Base-by-base conservation (phyloP, 2,329 filamentous ascomycete genomes). In the Arthroderma sp. region DNA sequence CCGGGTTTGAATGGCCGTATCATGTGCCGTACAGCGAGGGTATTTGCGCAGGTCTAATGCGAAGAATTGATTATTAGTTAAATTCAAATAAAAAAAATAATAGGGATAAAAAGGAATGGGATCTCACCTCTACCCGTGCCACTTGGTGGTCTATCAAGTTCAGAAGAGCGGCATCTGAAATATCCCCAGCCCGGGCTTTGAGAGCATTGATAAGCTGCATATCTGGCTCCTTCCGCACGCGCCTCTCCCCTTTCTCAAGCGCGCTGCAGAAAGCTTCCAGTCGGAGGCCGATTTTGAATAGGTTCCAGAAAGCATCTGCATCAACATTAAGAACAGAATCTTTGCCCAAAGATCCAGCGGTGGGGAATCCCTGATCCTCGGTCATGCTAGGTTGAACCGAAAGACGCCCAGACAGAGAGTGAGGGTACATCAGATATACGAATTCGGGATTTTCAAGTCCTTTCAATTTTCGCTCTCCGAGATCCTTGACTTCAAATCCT, bases 381-480 rank as follows among this genome's bases (percentile, higher is more conserved):
- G 63, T 65, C 52, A 63, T 63, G 50, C 70, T 72, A 50, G 77
- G 71, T 48, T 62, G 53, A 10, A 61, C 62, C 4, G 60, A 61
- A 43, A 70, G 57, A 36, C 91, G 82, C 34, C 86, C 86, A 8
- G 84, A 79, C 30, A 98, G 75, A 0, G 83, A 78, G 61, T 94
- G 87, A 2, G 91, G 89, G 61, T 95, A 98, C 61, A 98, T 83
- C 47, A 94, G 80, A 66, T 94, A 96, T 54, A 98, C 82, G 49
- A 87, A 82, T 62, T 98, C 91, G 0, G 91, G 89, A 59, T 98
- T 98, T 65, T 98, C 91, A 8, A 98, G 78, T 29, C 91, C 91
- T 66, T 98, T 98, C 46, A 98, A 73, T 59, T 94, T 95, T 53
- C 83, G 82, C 64, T 96, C 88, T 40, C 91, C 91, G 61, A 94